Conservation (phyloP, 441 rosid genomes). For the Adansonia rubrostipa region DNA sequence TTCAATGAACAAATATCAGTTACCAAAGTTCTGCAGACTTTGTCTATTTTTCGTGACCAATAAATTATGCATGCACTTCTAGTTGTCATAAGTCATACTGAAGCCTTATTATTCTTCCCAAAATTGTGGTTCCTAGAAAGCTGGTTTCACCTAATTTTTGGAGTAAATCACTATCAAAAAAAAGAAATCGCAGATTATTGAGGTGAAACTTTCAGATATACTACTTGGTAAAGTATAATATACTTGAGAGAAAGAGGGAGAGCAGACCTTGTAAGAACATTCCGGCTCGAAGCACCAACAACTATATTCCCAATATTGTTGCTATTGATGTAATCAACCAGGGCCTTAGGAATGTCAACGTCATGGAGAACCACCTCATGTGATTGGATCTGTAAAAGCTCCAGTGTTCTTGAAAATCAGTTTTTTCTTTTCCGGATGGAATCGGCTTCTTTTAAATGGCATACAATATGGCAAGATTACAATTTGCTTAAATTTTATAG, state of each 20-base stretch:
- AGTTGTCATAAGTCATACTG: background rate
- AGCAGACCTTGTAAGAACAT: conserved; percentile 50
- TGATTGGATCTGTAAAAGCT: conserved; percentile 49
- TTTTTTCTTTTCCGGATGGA: background rate
- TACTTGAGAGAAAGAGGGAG: background rate
- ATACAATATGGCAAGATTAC: background rate
- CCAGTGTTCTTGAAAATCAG: conserved; percentile 19
- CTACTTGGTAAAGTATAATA: background rate
- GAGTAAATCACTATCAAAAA: background rate
- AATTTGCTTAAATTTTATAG: background rate
- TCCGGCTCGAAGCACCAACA: conserved; percentile 57
- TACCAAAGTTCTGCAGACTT: background rate
- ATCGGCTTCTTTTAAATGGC: conserved; percentile 7
- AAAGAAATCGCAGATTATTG: background rate
- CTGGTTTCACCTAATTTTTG: background rate
- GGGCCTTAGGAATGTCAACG: conserved; percentile 55
- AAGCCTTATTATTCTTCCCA: background rate
- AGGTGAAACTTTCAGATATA: background rate
- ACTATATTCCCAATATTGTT: conserved; percentile 52
- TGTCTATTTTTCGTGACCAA: background rate
- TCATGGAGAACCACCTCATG: conserved; percentile 57
- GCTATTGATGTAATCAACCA: conserved; percentile 41
- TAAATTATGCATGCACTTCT: background rate
- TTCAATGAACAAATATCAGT: background rate
- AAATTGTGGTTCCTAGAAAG: background rate